phyloP scores from a whole-genome alignment of 306 rosid genomes.

The Rubus parviflorus region DNA sequence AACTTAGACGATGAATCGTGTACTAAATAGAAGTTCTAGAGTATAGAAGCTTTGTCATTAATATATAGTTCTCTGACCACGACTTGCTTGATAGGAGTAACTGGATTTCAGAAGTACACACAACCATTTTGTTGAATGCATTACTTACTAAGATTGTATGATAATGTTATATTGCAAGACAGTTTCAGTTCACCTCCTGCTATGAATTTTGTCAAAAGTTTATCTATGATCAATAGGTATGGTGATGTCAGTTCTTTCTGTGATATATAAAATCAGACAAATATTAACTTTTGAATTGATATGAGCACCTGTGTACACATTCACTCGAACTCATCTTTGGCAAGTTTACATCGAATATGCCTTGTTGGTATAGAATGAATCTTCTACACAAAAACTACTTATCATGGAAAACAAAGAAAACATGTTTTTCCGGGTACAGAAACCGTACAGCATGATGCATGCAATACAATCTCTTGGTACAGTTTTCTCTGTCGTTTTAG shows the following conservation, averaged over 20 bases:
- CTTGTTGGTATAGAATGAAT: neutral
- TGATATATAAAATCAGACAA: neutral
- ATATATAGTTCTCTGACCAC: neutral
- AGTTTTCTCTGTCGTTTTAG: too few species aligned
- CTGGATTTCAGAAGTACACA: neutral
- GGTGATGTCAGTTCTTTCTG: neutral
- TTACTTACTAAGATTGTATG: neutral
- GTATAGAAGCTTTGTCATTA: neutral
- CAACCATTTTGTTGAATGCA: neutral
- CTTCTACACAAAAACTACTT: neutral
- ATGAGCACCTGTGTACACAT: neutral
- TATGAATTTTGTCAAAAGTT: neutral
- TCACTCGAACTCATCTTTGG: neutral
- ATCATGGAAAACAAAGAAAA: neutral
- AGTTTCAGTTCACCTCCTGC: neutral
- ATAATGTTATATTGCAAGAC: neutral
- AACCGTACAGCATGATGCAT: neutral
- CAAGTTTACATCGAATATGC: neutral
- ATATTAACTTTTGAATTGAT: neutral
- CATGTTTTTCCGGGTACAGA: neutral
- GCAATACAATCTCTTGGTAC: neutral
- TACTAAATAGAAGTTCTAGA: neutral
- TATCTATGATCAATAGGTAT: neutral
- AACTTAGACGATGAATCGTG: neutral
- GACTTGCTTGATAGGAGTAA: neutral